These are phyloP conservation scores for Pseudogymnoascus sp. DNA, from an alignment of 2,329 filamentous ascomycete species.

Conservation along the genomic window DNA sequence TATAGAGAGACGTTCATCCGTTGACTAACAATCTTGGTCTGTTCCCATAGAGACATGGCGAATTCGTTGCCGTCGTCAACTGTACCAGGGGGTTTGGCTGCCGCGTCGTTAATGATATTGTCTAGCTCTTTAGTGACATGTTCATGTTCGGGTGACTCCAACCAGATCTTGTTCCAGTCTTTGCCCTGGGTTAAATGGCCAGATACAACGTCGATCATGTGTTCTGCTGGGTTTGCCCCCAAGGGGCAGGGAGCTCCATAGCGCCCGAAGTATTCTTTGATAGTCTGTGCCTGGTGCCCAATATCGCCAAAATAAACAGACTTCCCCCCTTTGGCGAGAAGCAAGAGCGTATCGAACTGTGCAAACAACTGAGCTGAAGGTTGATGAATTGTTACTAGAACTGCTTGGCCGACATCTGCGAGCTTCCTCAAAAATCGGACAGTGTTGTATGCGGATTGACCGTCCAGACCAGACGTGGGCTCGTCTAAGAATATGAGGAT, in stretches of 20 bases:
- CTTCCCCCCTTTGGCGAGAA: conserved; percentile 55
- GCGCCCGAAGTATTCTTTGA: conserved; percentile 56
- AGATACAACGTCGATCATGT: conserved; percentile 34
- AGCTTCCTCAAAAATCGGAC: conserved; percentile 53
- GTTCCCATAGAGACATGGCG: conserved; percentile 55
- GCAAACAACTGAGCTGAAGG: conserved; percentile 45
- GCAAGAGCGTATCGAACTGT: conserved; percentile 51
- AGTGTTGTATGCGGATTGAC: conserved; percentile 55
- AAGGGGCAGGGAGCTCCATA: conserved; percentile 45
- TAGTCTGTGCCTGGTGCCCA: conserved; percentile 46
- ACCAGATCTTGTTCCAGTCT: conserved; percentile 67
- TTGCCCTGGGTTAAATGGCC: conserved; percentile 37
- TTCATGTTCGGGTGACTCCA: conserved; percentile 50
- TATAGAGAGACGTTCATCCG: conserved; percentile 55
- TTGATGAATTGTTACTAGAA: conserved; percentile 48
- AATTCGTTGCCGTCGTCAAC: conserved; percentile 56
- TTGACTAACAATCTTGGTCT: conserved; percentile 53
- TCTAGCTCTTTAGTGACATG: conserved; percentile 54
- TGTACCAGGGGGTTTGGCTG: conserved; percentile 34
- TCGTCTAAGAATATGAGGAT: conserved; percentile 55
- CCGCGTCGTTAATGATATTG: conserved; percentile 47
- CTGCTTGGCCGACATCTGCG: conserved; percentile 43
- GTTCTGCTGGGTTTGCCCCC: conserved; percentile 43
- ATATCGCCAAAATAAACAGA: conserved; percentile 64
- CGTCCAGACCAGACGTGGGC: conserved; percentile 53